These are phyloP conservation scores for Suillus paluster DNA, from an alignment of 768 basidiomycete genomes.

Conservation along the genomic window DNA sequence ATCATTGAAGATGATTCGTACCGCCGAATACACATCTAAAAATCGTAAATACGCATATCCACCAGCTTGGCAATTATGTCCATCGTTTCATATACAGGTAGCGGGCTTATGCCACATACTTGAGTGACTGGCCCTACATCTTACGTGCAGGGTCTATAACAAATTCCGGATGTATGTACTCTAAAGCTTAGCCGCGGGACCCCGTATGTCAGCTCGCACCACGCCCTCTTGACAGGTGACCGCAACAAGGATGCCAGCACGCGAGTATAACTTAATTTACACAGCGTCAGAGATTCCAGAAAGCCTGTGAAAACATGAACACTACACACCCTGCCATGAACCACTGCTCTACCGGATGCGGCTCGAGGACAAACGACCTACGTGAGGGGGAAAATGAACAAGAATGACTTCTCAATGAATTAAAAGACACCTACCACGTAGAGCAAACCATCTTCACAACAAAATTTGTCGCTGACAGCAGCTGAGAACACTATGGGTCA, in stretches of 20 bases:
- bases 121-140: too few relatives aligned
- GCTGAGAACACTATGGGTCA: constrained; percentile 6
- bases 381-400: not conserved
- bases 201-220: constrained; percentile 60
- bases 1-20: too few relatives aligned
- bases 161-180: not conserved
- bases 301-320: not conserved
- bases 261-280: constrained; percentile 78
- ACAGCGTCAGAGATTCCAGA: constrained; percentile 3
- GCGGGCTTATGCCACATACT: too few relatives aligned
- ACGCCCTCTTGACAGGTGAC: constrained; percentile 83
- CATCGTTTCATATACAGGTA: too few relatives aligned
- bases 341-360: constrained; percentile 68
- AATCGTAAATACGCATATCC: too few relatives aligned
- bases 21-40: too few relatives aligned
- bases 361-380: constrained; percentile 69
- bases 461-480: constrained; percentile 62
- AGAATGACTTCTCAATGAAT: not conserved
- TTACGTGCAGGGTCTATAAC: not conserved
- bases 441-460: constrained; percentile 81
- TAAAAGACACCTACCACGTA: constrained; percentile 59
- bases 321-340: constrained; percentile 66
- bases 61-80: too few relatives aligned
- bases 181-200: constrained; percentile 44
- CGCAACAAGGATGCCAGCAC: constrained; percentile 67